These are phyloP conservation scores for Hansenula anomala DNA, from an alignment of 1,139 yeast genomes.

Conservation along the genomic window DNA sequence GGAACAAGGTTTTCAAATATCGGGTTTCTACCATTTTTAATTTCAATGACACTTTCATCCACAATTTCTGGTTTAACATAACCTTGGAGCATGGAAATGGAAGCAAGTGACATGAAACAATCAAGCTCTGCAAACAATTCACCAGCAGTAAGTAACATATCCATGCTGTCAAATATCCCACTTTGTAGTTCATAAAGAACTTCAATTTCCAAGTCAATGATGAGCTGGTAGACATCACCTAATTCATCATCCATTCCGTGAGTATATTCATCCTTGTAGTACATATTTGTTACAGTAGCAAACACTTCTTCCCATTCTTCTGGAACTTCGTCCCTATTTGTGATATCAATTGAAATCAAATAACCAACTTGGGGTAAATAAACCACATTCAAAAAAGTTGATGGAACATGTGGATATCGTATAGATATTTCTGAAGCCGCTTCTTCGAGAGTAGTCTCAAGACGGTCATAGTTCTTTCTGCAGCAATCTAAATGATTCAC, in stretches of 20 bases:
- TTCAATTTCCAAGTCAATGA: slow-evolving; percentile 39
- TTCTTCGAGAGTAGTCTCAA: background rate
- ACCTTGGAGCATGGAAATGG: slow-evolving; percentile 27
- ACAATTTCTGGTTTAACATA: slow-evolving; percentile 35
- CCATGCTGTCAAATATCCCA: slow-evolving; percentile 21
- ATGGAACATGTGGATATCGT: slow-evolving; percentile 10
- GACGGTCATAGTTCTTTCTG: background rate
- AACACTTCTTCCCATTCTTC: slow-evolving; percentile 30
- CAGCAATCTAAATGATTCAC: background rate
- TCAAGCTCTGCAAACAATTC: slow-evolving; percentile 32
- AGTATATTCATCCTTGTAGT: slow-evolving; percentile 31
- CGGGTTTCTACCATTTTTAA: slow-evolving; percentile 34
- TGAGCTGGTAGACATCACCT: slow-evolving; percentile 38
- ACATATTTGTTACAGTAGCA: slow-evolving; percentile 31
- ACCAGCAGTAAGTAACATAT: slow-evolving; percentile 17
- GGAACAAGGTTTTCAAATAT: slow-evolving; percentile 32
- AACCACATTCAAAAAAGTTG: slow-evolving; percentile 28
- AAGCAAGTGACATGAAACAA: slow-evolving; percentile 33
- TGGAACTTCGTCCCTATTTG: no score
- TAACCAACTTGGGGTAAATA: slow-evolving; percentile 36
- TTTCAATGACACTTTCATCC: slow-evolving; percentile 17
- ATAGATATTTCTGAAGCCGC: background rate
- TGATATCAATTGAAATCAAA: slow-evolving; percentile 23
- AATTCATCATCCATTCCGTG: slow-evolving; percentile 29
- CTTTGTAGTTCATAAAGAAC: slow-evolving; percentile 30